These are phyloP conservation scores for Pestalotiopsis sp. DNA, from an alignment of 2,329 filamentous ascomycete genomes.

Conservation along the genomic window DNA sequence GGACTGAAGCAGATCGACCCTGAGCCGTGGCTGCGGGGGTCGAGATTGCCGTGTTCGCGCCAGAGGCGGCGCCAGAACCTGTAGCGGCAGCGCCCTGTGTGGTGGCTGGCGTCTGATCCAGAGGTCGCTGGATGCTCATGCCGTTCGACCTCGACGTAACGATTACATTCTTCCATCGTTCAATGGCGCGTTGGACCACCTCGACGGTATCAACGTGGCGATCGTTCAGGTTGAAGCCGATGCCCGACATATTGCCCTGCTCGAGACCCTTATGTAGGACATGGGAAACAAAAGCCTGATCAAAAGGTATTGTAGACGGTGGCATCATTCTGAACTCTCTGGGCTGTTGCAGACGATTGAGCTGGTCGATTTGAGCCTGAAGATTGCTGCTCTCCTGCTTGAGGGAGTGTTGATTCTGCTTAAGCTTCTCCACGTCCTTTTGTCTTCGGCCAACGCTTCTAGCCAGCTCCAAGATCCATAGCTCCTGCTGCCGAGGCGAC, in stretches of 20 bases:
- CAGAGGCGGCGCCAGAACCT: conserved; percentile 22
- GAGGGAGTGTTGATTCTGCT: conserved; percentile 50
- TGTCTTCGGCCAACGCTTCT: conserved; percentile 60
- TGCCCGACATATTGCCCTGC: conserved; percentile 30
- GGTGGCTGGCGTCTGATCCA: conserved; percentile 39
- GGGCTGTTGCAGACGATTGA: conserved; percentile 61
- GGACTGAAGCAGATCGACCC: conserved; percentile 18
- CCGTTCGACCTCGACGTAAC: conserved; percentile 51
- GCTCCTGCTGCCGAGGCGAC: conserved; percentile 55
- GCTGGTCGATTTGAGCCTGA: conserved; percentile 60
- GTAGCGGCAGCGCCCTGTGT: conserved; percentile 24
- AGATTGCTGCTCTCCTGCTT: conserved; percentile 61
- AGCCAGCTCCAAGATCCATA: conserved; percentile 65
- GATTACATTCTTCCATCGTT: conserved; percentile 65
- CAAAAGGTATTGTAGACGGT: conserved; percentile 55
- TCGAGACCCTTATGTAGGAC: conserved; percentile 49
- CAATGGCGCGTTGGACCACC: conserved; percentile 57
- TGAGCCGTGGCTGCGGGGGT: conserved; percentile 20
- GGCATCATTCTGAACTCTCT: conserved; percentile 58
- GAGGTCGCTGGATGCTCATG: conserved; percentile 51
- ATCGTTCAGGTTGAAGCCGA: conserved; percentile 55
- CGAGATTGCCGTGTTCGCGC: conserved; percentile 23
- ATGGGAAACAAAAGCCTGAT: conserved; percentile 48
- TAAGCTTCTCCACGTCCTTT: conserved; percentile 55
- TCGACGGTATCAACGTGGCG: conserved; percentile 54